Percentiles rank a stretch among this genome's conserved stretches.
phyloP scores from a whole-genome alignment of 176 grass and related monocot species.

The Lolium perenne region DNA sequence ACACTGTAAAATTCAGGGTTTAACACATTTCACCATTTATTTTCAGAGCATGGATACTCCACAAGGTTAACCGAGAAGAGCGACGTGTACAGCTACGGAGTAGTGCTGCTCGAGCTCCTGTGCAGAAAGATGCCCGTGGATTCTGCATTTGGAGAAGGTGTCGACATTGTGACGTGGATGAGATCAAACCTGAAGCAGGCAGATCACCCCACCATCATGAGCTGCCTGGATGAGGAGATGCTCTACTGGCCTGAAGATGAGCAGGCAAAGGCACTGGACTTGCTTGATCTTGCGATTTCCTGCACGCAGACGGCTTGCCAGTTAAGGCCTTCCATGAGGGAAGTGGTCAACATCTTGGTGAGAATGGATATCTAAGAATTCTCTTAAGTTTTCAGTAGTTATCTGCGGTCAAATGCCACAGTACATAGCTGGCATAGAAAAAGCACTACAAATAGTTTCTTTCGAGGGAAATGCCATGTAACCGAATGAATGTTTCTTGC shows the following conservation, averaged over 20 bases:
- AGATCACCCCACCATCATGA: not conserved
- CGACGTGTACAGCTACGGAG: constrained; percentile 62
- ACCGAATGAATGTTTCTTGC: not conserved
- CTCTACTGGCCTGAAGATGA: constrained; percentile 48
- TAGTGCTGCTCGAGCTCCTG: constrained; percentile 58
- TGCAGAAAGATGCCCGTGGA: constrained; percentile 60
- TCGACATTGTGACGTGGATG: constrained; percentile 56
- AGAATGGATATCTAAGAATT: constrained; percentile 15
- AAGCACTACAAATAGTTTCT: not conserved
- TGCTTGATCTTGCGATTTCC: constrained; percentile 48
- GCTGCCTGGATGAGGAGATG: constrained; percentile 54
- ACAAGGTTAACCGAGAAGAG: constrained; percentile 54
- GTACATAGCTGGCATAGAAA: not conserved
- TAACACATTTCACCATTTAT: not conserved
- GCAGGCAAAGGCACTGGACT: constrained; percentile 30
- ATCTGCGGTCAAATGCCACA: not conserved
- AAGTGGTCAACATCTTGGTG: constrained; percentile 46
- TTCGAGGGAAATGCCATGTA: not conserved
- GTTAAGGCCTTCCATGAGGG: constrained; percentile 60
- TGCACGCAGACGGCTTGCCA: constrained; percentile 46
- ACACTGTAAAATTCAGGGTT: not conserved
- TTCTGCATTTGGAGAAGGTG: constrained; percentile 43
- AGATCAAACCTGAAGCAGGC: constrained; percentile 39
- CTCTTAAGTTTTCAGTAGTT: not conserved
- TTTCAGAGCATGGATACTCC: constrained; percentile 52